Base-by-base conservation (phyloP, 2,329 filamentous ascomycete genomes). In the Botrytis galanthina region DNA sequence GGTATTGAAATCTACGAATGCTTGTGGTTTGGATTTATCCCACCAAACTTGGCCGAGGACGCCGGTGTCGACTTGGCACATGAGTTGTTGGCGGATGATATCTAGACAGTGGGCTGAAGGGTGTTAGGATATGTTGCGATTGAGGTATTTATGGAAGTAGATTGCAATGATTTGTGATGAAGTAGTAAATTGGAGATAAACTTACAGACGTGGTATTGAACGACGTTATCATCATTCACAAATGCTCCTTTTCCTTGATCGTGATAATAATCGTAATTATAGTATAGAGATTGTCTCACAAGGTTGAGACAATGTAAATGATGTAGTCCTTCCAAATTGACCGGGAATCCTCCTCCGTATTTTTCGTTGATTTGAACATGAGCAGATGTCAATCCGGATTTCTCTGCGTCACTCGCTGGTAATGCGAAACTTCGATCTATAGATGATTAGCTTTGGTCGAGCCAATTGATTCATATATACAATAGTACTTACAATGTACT, bases 1-100 rank as follows among this genome's bases (percentile, higher is more conserved):
- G 0, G 85, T 88, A 74, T 87, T 87, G 80, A 89, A 88, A 77
- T 89, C 86, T 4, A 87, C 84, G 75, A 86, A 88, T 1, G 80
- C 78, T 62, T 78, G 78, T 1, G 84, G 83, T 10, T 80, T 79
- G 7, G 80, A 75, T n/a, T 77, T 77, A 54, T 87, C 82, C 76
- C 85, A 85, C 87, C 87, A 89, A 16, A 88, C 81, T 74, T 88
- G 86, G 2, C 86, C 86, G 0, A 88, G 81, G 1, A 89, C 82
- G 3, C 86, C 87, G 14, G 86, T 82, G 73, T 88, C 86, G 0
- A 85, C 81, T 4, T 82, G 85, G 77, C 87, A 89, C 86, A 88
- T 89, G 20, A 89, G 80, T 70, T 88, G 84, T 77, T 89, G 86
- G 26, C 86, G 83, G 67, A 89, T 74, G 26, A 87, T 86, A 73